A percentile compares a stretch with the other conserved stretches of the same genome.
These are phyloP conservation scores for Ogataea parapolymorpha DNA, from an alignment of 805 yeast genomes.

Conservation along the genomic window DNA sequence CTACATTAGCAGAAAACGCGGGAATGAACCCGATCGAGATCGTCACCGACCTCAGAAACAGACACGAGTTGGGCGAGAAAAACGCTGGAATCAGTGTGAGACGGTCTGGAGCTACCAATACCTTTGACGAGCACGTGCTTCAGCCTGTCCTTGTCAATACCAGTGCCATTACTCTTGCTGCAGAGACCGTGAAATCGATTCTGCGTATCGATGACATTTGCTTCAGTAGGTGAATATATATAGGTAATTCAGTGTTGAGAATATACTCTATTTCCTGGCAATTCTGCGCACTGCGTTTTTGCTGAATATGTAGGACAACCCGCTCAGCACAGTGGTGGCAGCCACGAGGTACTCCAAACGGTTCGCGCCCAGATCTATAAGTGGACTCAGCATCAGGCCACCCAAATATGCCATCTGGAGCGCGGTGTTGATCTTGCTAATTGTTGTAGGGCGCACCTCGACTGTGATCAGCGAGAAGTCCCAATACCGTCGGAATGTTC, in stretches of 20 bases:
- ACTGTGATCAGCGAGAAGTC: constrained; percentile 80
- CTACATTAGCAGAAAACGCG: constrained; percentile 92
- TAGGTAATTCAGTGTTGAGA: neutral
- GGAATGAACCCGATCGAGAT: constrained; percentile 89
- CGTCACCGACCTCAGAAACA: constrained; percentile 86
- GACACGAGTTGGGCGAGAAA: constrained; percentile 85
- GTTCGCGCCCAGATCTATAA: constrained; percentile 31
- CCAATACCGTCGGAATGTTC: constrained; percentile 66
- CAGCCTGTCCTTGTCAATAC: constrained; percentile 96
- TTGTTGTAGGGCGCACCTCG: constrained; percentile 79
- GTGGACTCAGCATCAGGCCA: constrained; percentile 51
- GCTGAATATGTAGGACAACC: constrained; percentile 69
- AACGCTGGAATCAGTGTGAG: constrained; percentile 96
- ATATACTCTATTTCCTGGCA: neutral
- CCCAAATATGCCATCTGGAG: constrained; percentile 91
- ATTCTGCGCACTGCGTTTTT: constrained; percentile 52
- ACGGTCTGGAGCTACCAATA: constrained; percentile 88
- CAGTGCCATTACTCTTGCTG: constrained; percentile 89
- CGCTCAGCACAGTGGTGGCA: constrained; percentile 72
- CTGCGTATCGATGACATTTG: constrained; percentile 97
- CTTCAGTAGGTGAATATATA: constrained; percentile 58
- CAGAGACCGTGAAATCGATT: constrained; percentile 94
- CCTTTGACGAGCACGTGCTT: constrained; percentile 88
- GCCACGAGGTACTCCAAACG: constrained; percentile 55
- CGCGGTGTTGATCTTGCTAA: constrained; percentile 87